Conservation (phyloP, 2,329 filamentous ascomycete genomes). For the Plectosphaerella sp. region DNA sequence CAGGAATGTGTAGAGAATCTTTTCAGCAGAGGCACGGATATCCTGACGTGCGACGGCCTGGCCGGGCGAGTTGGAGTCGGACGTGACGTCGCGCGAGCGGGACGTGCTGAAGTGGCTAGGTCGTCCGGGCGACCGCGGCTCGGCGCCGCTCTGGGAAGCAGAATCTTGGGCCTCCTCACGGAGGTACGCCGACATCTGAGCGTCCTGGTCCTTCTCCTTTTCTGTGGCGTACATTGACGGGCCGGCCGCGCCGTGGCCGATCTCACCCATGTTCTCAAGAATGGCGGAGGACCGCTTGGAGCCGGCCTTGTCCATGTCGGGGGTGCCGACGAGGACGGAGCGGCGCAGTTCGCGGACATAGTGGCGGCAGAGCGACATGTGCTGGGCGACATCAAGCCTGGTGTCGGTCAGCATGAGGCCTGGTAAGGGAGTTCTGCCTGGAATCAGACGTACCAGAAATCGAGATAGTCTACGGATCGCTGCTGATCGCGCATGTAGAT, state of each 20-base stretch:
- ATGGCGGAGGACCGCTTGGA: conserved; percentile 83
- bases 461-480: conserved; percentile 93
- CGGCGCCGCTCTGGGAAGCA: conserved; percentile 41
- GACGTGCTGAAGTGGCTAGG: conserved; percentile 57
- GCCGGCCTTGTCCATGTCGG: conserved; percentile 75
- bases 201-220: conserved; percentile 75
- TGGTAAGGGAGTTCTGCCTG: conserved; percentile 2
- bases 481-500: conserved; percentile 99
- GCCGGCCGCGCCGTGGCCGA: conserved; percentile 53
- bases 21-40: conserved; percentile 89
- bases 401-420: neutral
- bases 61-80: conserved; percentile 76
- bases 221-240: conserved; percentile 61
- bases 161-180: conserved; percentile 62
- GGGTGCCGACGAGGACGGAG: conserved; percentile 88
- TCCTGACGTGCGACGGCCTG: conserved; percentile 85
- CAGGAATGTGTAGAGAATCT: conserved; percentile 97
- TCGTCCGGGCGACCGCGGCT: conserved; percentile 32
- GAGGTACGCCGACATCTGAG: conserved; percentile 86
- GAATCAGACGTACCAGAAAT: conserved; percentile 75
- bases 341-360: conserved; percentile 93
- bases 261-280: conserved; percentile 68
- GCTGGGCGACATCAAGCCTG: conserved; percentile 98
- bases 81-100: conserved; percentile 55
- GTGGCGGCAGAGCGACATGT: conserved; percentile 95